Base-by-base conservation (phyloP, 1,284 basidiomycete species). In the Trichosporon ovoides region DNA sequence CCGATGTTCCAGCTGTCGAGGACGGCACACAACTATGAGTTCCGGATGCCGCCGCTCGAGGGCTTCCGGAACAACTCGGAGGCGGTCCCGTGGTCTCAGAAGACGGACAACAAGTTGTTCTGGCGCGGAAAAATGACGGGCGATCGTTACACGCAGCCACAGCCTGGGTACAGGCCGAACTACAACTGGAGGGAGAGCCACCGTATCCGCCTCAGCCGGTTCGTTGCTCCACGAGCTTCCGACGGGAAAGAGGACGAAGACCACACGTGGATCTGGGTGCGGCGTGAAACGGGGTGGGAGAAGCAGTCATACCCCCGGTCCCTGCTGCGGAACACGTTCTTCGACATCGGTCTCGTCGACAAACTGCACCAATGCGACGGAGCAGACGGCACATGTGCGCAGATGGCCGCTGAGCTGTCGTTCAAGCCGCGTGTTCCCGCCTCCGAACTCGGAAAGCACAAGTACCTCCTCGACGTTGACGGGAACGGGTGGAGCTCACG, bases 51-150 rank as follows among this genome's bases (percentile, higher is more conserved):
- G 0, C 75, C 77, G 0, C 66, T 77, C 20, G 72, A 76, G 54
- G 74, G 70, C 7, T 76, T 75, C 60, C 61, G 65, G 22, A 76
- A 77, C 59, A 58, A n/a, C n/a, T n/a, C 61, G 22, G 70, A 70
- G 9, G 14, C 60, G 2, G 43, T 55, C 2, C 62, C 62, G 1
- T 78, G 78, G 76, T 62, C 62, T 34, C 64, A 71, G 10, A 77
- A 79, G 66, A 68, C 66, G 5, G 62, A 71, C 38, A 52, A 63
- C 52, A 78, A 78, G 63, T 52, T 80, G 19, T 78, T 79, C 55
- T 80, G 79, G 79, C 63, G 78, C 28, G 79, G 79, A 0, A 68
- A 66, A 7, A 69, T 71, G 1, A 80, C 78, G 0, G 79, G 79
- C 19, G 77, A 78, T 58, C 63, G 55, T 22, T 77, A 75, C 57